Base-by-base conservation (phyloP, 768 basidiomycete genomes). In the Kwoniella sp. region DNA sequence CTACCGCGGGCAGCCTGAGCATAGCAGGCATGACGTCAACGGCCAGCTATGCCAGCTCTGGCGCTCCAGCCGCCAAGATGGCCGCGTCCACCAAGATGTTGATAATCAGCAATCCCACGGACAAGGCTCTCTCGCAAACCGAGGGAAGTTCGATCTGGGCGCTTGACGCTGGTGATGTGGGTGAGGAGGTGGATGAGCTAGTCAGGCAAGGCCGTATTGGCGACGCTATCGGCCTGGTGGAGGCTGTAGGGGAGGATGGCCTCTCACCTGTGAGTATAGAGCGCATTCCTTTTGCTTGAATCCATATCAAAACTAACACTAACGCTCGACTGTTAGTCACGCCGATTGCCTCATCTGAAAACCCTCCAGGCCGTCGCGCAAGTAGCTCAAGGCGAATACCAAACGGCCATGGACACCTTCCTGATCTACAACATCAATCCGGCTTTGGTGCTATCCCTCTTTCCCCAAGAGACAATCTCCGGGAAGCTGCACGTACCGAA, bases 371-470 rank as follows among this genome's bases (percentile, higher is more conserved):
- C 89, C 0, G 84, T 95, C 0, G 78, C 85, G 0, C 81, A 85
- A 53, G 92, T 92, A 73, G 79, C 81, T 3, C 75, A 78, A 7
- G 80, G 79, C 7, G 79, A 83, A 51, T 92, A 82, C 65, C 84
- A 87, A 56, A 75, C 78, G 1, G 91, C 93, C 1, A 85, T 96
- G 50, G 84, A 95, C 67, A 81, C 84, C 0, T 91, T 98, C 71
- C 80, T 91, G 41, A 82, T 86, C 34, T 83, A 93, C 34, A 86
- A 96, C 59, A 78, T 91, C 60, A 92, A 92, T 65, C 95, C 95
- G 0, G 89, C 92, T 0, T 89, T 91, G 66, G 88, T 99, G 3
- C 80, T 98, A 19, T 86, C 91, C 1, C 76, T 98, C 5, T 99
- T 89, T 72, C 87, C 89, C 0, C 60, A 60, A 11, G 83, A 86